Evolutionary conservation across 2,329 filamentous ascomycete genomes (phyloP), one percentile per base, ranked within the genome.

Genomic region (Clonostachys chloroleuca): DNA sequence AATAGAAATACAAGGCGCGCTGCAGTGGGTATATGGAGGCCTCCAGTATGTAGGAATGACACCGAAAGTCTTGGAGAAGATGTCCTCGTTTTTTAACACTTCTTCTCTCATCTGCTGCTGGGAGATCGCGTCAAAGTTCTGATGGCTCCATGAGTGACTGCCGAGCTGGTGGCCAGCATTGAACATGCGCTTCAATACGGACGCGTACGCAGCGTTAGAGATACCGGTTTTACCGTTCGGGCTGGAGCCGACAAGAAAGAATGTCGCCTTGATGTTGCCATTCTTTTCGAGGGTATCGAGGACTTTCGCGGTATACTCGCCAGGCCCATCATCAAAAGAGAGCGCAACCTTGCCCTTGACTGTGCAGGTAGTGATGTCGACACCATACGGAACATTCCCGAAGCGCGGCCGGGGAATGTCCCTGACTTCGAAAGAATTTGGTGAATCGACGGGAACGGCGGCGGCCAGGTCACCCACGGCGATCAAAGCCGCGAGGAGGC

Each of bases 291-390:
- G 24, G 24, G 24, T 30, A 4, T 30, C 24, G 20, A 77, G 64
- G 6, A 77, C 55, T 10, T 59, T 56, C 7, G 54, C 51, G 6
- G 74, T 78, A 52, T 65, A 74, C 5, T 51, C 47, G 47, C 61
- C 69, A 1, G 73, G 73, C 0, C 72, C 72, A 46, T 76, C 73
- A 49, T 76, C 73, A 52, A 68, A 74, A 1, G 72, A 74, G 30
- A 76, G 58, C 2, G 73, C 72, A 40, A 72, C 58, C 47, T 61
- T 59, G 24, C 64, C 66, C 1, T 66, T 62, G 12, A 50, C 50
- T 1, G 54, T 61, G 50, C 67, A 69, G 24, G 18, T 17, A 5
- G 18, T 17, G 12, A 42, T n/a, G 17, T 42, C 16, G 16, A 42
- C 40, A 13, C 40, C 40, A 17, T 42, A 42, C 24, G 24, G 24